Base-by-base conservation (phyloP, 208 protist species). In the Trypanosoma platydactyli region DNA sequence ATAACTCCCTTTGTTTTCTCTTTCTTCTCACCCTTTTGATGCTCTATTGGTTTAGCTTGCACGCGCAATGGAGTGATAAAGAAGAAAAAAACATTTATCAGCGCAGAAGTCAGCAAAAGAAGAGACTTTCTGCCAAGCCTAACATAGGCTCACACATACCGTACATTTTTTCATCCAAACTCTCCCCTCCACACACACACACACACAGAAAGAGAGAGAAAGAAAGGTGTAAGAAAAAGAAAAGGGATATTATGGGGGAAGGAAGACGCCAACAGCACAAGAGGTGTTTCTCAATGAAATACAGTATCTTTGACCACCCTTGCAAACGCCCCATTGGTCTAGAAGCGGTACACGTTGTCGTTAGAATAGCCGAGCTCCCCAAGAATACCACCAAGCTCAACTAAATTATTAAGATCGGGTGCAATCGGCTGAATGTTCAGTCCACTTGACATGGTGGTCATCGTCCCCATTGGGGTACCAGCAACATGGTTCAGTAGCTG, bases 331-430 rank as follows among this genome's bases (percentile, higher is more conserved):
- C 18, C 5, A 55, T 13, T 57, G 15, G 16, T 0, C 70, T 81
- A 97, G 60, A 97, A 96, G 29, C 89, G 83, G 63, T 94, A 96
- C 12, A 97, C 74, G 35, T 94, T 82, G 44, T 84, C 73, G 62
- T 96, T 88, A 20, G 72, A 64, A 61, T 95, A 97, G 15, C 93
- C 91, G 12, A 97, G 70, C 15, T 94, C 79, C 24, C 76, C 68
- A 48, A 97, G 44, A 18, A 96, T 60, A 33, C 93, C 93, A 35
- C 85, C 83, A 16, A 94, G 75, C 29, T 50, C 49, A 7, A 92
- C 86, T 20, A 94, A 73, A 57, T 94, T 94, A 60, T 92, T 94
- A n/a, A 92, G 73, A 62, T 94, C 89, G 46, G 83, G 83, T 1
- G 81, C 89, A 50, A 86, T 80, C 0, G 89, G 89, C 71, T 95